Evolutionary conservation across 2,329 filamentous ascomycete genomes (phyloP), one percentile per base, ranked within the genome.

Genomic region (Nemania diffusa): DNA sequence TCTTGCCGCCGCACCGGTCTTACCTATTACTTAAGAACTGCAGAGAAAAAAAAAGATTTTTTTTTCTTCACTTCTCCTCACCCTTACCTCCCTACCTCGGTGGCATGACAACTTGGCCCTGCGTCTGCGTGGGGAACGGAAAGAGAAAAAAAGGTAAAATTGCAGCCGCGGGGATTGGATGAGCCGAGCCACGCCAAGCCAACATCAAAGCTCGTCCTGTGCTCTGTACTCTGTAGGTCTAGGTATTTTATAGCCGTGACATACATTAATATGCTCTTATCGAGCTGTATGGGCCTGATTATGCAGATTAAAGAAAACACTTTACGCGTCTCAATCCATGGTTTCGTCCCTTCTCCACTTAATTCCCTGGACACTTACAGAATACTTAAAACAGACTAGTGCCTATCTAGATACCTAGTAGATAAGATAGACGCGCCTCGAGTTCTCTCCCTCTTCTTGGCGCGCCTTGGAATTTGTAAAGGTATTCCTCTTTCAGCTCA

Each of bases 11-110:
- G 27, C 40, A 17, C 32, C 52, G 44, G 42, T 24, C 7, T 40
- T 37, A 27, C n/a, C 50, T 52, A 59, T 62, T 65, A 57, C 44
- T 64, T 57, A 57, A 68, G 40, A 32, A 24, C 22, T 62, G 66
- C 58, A 48, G 55, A 52, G 44, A 40, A 51, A 50, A 58, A 60
- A 65, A 65, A 62, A 27, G 1, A 44, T 63, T 66, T 56, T 56
- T 56, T 51, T 15, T 13, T 57, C 22, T n/a, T 3, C n/a, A 29
- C n/a, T 48, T 52, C 58, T 48, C 52, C 42, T 22, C 56, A 62
- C n/a, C 52, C 42, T 22, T 50, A 62, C n/a, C 20, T 37, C 17
- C n/a, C 15, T 15, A 17, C 52, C 52, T 62, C 48, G 64, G 55
- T 13, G 22, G 27, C 13, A 50, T 29, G 50, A 17, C 24, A 32